Percentiles rank a stretch among this genome's conserved stretches.
Conservation (phyloP, 371 early-diverging fungal species). For the Blastocladiella emersonii region DNA sequence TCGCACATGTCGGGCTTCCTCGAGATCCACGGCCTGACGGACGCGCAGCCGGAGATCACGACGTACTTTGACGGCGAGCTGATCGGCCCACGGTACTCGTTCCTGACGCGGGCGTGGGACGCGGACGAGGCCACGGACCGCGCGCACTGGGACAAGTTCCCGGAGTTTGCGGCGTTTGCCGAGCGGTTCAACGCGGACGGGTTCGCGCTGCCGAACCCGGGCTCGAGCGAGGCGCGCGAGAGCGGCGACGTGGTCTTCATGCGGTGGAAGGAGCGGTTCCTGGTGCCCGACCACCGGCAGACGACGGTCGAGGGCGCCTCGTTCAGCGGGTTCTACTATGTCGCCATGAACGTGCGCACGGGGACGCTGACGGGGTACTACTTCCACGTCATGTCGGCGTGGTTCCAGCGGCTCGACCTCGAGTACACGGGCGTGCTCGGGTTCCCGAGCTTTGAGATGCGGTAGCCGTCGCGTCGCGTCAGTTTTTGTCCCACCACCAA, state of each 20-base stretch:
- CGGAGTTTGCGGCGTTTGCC: constrained; percentile 45
- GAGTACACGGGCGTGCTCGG: constrained; percentile 40
- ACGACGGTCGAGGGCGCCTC: constrained; percentile 67
- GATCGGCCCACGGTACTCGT: constrained; percentile 60
- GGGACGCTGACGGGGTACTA: constrained; percentile 77
- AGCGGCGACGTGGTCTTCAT: constrained; percentile 65
- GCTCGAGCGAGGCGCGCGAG: too few species aligned
- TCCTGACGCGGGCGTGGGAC: constrained; percentile 75
- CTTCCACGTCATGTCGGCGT: constrained; percentile 42
- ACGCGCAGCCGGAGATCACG: constrained; percentile 59
- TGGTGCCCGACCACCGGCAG: constrained; percentile 87
- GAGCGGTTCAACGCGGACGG: constrained; percentile 51
- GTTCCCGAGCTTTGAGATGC: constrained; percentile 48
- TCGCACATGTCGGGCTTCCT: constrained; percentile 66
- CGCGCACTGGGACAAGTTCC: constrained; percentile 64
- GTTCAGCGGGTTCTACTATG: constrained; percentile 92
- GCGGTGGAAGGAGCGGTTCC: constrained; percentile 94
- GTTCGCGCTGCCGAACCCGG: too few species aligned
- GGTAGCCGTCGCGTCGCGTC: too few species aligned
- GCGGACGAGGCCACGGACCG: constrained; percentile 57
- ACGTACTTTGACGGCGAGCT: constrained; percentile 77
- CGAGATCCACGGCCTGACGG: constrained; percentile 62
- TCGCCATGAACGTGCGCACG: constrained; percentile 64
- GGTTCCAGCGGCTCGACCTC: constrained; percentile 66
- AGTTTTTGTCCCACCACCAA: too few species aligned